Conservation (phyloP, 139 green algal species). For the Chlamydomonas urium region DNA sequence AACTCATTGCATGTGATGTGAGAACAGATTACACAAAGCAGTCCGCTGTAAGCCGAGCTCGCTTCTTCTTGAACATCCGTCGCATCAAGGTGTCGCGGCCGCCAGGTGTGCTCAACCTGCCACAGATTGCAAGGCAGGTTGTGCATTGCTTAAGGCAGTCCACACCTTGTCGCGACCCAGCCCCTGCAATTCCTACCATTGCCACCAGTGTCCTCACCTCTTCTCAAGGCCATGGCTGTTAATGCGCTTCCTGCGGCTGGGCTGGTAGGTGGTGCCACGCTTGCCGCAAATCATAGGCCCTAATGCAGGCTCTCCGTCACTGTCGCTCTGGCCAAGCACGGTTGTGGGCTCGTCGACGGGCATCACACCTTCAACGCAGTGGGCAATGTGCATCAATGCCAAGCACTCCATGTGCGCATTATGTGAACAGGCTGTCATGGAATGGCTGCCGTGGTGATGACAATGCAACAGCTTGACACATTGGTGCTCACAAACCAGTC, state of each 20-base stretch:
- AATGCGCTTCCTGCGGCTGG: conserved; percentile 22
- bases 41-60: not conserved
- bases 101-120: conserved; percentile 12
- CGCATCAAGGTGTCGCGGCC: conserved; percentile 4
- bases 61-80: not conserved
- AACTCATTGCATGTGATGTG: too few species aligned
- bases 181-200: not conserved
- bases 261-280: conserved; percentile 28
- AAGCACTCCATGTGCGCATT: too few species aligned
- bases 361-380: too few species aligned
- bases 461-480: too few species aligned
- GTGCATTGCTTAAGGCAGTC: not conserved
- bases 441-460: too few species aligned
- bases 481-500: too few species aligned
- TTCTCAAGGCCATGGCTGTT: conserved; percentile 36
- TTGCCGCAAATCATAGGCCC: conserved; percentile 23
- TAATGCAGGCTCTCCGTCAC: not conserved
- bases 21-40: conserved; percentile 18
- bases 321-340: too few species aligned
- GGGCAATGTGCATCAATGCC: too few species aligned
- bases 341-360: too few species aligned
- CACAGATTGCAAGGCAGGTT: not conserved
- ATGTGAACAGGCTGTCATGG: too few species aligned
- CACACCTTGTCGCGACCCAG: not conserved
- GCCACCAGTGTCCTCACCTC: conserved; percentile 9